phyloP scores from a whole-genome alignment of 1,284 basidiomycete genomes.

The Naganishia albida region DNA sequence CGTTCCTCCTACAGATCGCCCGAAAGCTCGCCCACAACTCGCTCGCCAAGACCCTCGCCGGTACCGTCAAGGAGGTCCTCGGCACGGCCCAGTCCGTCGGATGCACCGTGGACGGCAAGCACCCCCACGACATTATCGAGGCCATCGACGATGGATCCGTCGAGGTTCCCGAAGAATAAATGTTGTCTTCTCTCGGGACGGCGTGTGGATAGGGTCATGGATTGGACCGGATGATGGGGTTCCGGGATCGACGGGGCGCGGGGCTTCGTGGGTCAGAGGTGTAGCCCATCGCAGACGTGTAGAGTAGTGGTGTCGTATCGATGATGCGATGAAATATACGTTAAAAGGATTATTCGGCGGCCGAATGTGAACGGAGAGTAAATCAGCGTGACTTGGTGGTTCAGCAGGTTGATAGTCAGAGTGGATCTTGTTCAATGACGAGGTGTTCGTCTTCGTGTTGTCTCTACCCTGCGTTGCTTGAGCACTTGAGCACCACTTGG shows the following conservation, averaged over 20 bases:
- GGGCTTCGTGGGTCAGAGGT: neutral
- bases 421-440: too few species aligned
- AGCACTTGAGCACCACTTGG: neutral
- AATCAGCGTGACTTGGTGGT: too few species aligned
- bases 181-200: neutral
- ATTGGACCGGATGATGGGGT: constrained; percentile 11
- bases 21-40: constrained; percentile 97
- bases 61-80: constrained; percentile 90
- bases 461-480: too few species aligned
- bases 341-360: constrained; percentile 12
- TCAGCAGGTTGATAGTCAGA: too few species aligned
- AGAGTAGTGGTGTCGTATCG: constrained; percentile 18
- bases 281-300: constrained; percentile 20
- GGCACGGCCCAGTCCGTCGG: constrained; percentile 90
- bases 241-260: constrained; percentile 7
- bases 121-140: constrained; percentile 94
- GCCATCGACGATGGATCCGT: constrained; percentile 93
- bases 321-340: constrained; percentile 22
- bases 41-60: constrained; percentile 85
- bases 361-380: too few species aligned
- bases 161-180: constrained; percentile 89
- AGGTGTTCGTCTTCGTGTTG: too few species aligned
- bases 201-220: neutral
- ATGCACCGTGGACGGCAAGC: constrained; percentile 93
- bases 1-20: constrained; percentile 48